Base-by-base conservation (phyloP, 345 rosid genomes). In the Murraya paniculata region DNA sequence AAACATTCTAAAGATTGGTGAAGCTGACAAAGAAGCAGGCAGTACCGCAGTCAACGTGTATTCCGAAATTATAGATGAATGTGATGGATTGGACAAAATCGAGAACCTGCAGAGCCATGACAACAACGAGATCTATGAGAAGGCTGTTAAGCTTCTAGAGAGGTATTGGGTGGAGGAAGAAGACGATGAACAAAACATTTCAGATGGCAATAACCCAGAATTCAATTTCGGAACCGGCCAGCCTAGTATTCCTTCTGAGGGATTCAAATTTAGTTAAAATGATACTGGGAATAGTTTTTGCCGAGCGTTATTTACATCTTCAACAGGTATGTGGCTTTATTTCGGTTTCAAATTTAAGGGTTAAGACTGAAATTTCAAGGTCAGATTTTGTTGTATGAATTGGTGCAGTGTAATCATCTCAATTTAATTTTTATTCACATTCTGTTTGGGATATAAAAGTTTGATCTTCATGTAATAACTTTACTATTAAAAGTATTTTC, bases 1-100 rank as follows among this genome's bases (percentile, higher is more conserved):
- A 56, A 81, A 82, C 79, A 83, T 87, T 64, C 78, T 87, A 13
- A 78, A 83, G 85, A 78, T 84, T 2, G 85, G 87, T 4, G 84
- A 85, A 57, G 79, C 82, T 25, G 78, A 74, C 64, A 81, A 72
- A 71, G 86, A 87, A 66, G 66, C 61, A 21, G 86, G 85, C 9
- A 77, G 61, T 28, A n/a, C 28, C 21, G 67, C 60, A 2, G 73
- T 79, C 45, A 84, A 82, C 31, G 13, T 79, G n/a, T 87, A 82
- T 56, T 70, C 79, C 2, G 70, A 69, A 38, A 79, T 79, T 78
- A 75, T 85, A 16, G 80, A 81, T 7, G 88, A 87, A 59, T 80
- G 86, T 5, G 84, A 85, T 5, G 90, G 88, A 59, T 30, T 82
- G 73, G 79, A 83, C 27, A 85, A 81, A 73, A 81, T 87, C 0